These are phyloP conservation scores for Alternaria incomplexa DNA, from an alignment of 2,329 filamentous ascomycete genomes.

Conservation along the genomic window DNA sequence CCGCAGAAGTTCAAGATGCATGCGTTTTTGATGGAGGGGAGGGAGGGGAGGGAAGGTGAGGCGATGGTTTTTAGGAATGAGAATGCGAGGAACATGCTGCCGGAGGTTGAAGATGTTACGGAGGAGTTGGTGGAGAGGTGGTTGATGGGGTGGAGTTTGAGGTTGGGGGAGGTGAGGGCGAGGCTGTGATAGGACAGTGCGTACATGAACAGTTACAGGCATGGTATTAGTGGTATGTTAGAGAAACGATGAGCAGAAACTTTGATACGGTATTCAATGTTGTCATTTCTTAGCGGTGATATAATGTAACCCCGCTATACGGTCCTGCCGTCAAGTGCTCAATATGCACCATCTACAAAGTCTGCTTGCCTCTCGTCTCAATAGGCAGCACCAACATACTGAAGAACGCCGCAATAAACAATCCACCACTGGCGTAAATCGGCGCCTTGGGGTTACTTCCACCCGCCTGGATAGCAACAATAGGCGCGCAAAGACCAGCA, in stretches of 20 bases:
- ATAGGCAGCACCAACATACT: constrained; percentile 53
- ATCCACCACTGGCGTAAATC: constrained; percentile 51
- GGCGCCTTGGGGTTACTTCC: constrained; percentile 48
- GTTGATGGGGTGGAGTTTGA: neutral
- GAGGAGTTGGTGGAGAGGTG: neutral
- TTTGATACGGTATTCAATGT: no score
- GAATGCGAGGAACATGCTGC: neutral
- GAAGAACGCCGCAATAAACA: constrained; percentile 53
- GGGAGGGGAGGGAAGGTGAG: neutral
- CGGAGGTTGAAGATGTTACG: neutral
- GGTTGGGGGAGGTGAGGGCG: neutral
- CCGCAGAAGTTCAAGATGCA: neutral
- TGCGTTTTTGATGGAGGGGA: neutral
- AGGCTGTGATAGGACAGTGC: no score
- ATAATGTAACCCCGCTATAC: neutral
- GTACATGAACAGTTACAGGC: no score
- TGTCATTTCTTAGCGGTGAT: neutral
- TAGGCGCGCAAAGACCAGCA: constrained; percentile 70
- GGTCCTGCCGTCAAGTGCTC: neutral
- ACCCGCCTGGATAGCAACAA: constrained; percentile 62
- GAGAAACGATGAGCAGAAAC: no score
- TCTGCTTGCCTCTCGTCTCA: constrained; percentile 53
- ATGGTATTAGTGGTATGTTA: no score
- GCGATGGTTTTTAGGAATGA: neutral
- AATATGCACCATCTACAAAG: constrained; percentile 33